Evolutionary conservation across 2,329 filamentous ascomycete genomes (phyloP).

Genomic region (Aspergillus floridensis): DNA sequence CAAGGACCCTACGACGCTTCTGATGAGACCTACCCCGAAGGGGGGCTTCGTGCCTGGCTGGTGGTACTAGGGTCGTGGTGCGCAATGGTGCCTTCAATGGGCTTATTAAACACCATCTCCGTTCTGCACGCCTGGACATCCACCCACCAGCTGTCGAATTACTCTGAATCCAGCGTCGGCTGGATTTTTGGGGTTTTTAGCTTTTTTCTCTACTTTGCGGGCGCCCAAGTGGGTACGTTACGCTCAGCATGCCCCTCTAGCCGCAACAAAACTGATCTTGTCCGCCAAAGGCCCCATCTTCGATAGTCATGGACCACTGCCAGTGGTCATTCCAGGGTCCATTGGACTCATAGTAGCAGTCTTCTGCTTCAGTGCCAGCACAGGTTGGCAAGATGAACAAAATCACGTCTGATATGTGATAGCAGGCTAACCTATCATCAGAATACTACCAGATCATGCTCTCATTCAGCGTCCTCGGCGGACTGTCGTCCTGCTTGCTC

Average conservation of each 20-base stretch:
- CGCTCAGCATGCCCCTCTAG: background rate
- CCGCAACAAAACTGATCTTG: slow-evolving; percentile 12
- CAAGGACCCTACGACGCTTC: background rate
- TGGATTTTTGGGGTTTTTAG: slow-evolving; percentile 44
- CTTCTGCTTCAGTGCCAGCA: slow-evolving; percentile 20
- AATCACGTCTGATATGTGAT: background rate
- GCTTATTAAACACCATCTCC: slow-evolving; percentile 40
- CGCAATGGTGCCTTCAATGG: slow-evolving; percentile 39
- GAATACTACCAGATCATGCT: slow-evolving; percentile 39
- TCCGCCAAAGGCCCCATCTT: slow-evolving; percentile 29
- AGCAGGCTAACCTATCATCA: slow-evolving; percentile 10
- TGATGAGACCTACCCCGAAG: slow-evolving; percentile 36
- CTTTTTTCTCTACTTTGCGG: slow-evolving; percentile 37
- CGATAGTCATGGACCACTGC: slow-evolving; percentile 34
- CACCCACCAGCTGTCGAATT: slow-evolving; percentile 32
- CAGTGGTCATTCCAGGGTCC: slow-evolving; percentile 31
- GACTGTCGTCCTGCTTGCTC: slow-evolving; percentile 25
- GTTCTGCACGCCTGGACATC: slow-evolving; percentile 40
- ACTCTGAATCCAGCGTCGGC: slow-evolving; percentile 34
- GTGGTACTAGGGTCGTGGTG: slow-evolving; percentile 41
- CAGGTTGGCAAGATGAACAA: background rate
- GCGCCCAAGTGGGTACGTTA: slow-evolving; percentile 20
- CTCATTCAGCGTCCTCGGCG: slow-evolving; percentile 31
- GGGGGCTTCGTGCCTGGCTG: slow-evolving; percentile 43
- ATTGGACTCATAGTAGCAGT: slow-evolving; percentile 33